Evolutionary conservation across 1,284 basidiomycete species (phyloP), one percentile per base, ranked within the genome.

Genomic region (Trichosporon faecale): DNA sequence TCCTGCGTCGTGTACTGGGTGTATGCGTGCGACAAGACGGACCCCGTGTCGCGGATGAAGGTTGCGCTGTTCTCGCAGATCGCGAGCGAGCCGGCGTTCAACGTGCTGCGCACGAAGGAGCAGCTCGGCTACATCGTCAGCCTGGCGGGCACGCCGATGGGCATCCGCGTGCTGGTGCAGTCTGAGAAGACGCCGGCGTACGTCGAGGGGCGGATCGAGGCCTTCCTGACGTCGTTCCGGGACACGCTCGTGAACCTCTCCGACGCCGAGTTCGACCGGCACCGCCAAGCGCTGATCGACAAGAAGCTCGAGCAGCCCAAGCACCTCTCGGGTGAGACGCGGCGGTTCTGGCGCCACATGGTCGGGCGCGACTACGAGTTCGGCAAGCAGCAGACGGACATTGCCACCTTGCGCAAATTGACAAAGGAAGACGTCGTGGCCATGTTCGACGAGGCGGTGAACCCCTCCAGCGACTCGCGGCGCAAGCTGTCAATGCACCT

Each of bases 61-160:
- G 74, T 84, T 2, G 75, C 80, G 12, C 75, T 87, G 0, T 83
- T 87, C 25, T 87, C 87, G 0, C 94, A 94, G 77, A 91, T 97
- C 71, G 85, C 94, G 40, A 85, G 87, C 11, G 97, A 99, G 78
- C 95, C 96, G 0, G 88, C 91, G n/a, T 99, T 99, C 84, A 91
- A 97, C 79, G 86, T 91, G 44, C 87, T 99, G 52, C 90, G 97
- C n/a, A 98, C 96, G 2, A 91, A 95, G 81, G 94, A 99, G 81
- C 97, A 99, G 82, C 87, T 99, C 0, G 97, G 97, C 12, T 99
- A 99, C 80, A 87, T 96, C 65, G 93, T 94, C 52, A 87, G 85
- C 64, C 88, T 88, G 68, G 86, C 87, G 0, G 83, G 85, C 44
- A 80, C 90, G 57, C 78, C 87, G 29, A 89, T 91, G 12, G 95